Conservation (phyloP, 78 protist genomes). For the Dictyostelium citrinum region DNA sequence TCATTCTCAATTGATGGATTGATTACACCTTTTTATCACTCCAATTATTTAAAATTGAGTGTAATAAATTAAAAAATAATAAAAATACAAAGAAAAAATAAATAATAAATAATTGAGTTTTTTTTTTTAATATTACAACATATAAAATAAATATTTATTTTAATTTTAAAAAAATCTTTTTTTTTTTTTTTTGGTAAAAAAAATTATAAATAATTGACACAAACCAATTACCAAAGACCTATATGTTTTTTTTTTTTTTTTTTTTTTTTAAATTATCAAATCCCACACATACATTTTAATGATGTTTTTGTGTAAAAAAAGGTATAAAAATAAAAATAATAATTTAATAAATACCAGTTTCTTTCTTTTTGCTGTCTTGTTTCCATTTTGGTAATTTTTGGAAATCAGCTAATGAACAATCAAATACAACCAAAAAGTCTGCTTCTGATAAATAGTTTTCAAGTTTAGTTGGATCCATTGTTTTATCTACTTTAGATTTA, state of each 20-base stretch:
- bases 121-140: neutral
- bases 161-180: neutral
- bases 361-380: slow-evolving; percentile 66
- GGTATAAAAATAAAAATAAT: neutral
- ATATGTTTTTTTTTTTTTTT: no score
- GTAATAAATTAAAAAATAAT: no score
- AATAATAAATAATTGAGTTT: neutral
- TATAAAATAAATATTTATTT: neutral
- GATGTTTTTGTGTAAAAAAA: neutral
- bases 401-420: neutral
- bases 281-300: neutral
- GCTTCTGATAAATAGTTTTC: slow-evolving; percentile 36
- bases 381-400: slow-evolving; percentile 71
- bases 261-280: neutral
- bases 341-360: slow-evolving; percentile 44
- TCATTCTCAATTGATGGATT: no score
- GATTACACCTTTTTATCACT: no score
- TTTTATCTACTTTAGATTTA: slow-evolving; percentile 53
- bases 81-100: no score
- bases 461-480: slow-evolving; percentile 64
- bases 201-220: neutral
- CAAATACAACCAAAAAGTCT: slow-evolving; percentile 34
- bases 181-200: neutral
- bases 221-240: neutral
- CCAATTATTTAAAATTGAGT: no score